Evolutionary conservation across 169 alveolate genomes (phyloP).

Genomic region (Plasmodium cynomolgi): DNA sequence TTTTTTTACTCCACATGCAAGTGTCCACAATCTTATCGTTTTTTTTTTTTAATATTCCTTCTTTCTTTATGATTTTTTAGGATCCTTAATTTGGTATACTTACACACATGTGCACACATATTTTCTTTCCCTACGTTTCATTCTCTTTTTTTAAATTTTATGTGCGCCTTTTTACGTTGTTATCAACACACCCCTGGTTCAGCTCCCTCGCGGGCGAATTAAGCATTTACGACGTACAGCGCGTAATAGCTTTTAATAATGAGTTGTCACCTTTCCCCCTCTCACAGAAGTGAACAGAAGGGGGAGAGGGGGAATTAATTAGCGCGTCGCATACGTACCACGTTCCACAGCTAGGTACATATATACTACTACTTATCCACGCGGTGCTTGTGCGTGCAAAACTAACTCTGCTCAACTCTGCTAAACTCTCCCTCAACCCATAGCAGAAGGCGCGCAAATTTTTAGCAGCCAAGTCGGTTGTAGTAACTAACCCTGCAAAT

Average conservation of each 20-base stretch:
- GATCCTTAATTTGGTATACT: neutral
- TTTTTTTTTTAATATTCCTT: neutral
- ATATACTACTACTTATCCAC: neutral
- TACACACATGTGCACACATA: neutral
- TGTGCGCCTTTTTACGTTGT: neutral
- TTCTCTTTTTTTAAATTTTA: neutral
- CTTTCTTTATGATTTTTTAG: neutral
- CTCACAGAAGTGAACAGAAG: neutral
- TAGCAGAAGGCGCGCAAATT: neutral
- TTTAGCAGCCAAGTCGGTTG: neutral
- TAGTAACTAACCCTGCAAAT: neutral
- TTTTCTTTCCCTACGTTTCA: neutral
- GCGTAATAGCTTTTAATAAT: neutral
- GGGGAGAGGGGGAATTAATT: neutral
- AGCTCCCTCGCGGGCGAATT: neutral
- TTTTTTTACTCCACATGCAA: neutral
- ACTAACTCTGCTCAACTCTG: neutral
- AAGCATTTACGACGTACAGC: neutral
- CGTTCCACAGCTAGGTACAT: neutral
- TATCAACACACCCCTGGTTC: neutral
- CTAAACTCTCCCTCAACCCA: neutral
- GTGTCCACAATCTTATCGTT: neutral
- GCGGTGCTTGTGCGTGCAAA: neutral
- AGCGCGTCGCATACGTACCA: neutral
- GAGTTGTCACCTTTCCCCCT: neutral